These are phyloP conservation scores for Chamaecrista fasciculata DNA, from an alignment of 306 rosid genomes.

Conservation along the genomic window DNA sequence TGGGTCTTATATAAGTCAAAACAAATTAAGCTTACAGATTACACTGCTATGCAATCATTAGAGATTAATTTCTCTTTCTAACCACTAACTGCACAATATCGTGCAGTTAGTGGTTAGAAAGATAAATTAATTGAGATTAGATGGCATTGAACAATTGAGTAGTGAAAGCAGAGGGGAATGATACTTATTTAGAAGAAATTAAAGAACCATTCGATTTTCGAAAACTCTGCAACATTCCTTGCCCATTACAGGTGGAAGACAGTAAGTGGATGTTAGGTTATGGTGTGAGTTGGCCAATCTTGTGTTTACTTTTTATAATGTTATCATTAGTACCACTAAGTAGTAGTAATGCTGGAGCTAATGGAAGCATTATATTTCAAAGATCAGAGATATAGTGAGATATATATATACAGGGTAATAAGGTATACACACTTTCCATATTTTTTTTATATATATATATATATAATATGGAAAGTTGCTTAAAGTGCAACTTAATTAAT, in stretches of 20 bases:
- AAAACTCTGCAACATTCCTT: neutral
- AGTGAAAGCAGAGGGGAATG: neutral
- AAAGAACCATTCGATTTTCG: neutral
- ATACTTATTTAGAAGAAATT: neutral
- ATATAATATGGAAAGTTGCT: conserved; percentile 5
- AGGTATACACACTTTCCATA: too few species aligned
- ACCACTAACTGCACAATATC: too few species aligned
- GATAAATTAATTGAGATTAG: neutral
- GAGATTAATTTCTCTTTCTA: too few species aligned
- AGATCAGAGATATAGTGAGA: neutral
- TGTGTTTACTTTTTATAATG: conserved; percentile 17
- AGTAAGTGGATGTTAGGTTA: conserved; percentile 9
- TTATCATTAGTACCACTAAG: conserved; percentile 33
- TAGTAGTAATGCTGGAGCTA: conserved; percentile 2
- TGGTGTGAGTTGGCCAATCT: conserved; percentile 18
- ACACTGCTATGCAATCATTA: neutral
- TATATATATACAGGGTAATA: too few species aligned
- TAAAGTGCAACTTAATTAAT: conserved; percentile 30
- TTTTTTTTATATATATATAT: too few species aligned
- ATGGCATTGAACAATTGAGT: neutral
- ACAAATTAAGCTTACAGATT: neutral
- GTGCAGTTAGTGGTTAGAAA: neutral
- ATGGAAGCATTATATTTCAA: conserved; percentile 12
- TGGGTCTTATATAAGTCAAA: neutral
- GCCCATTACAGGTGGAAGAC: neutral